A percentile compares a stretch with the other conserved stretches of the same genome.
phyloP scores from a whole-genome alignment of 2,329 filamentous ascomycete species.

The Pyrenochaeta sp. region DNA sequence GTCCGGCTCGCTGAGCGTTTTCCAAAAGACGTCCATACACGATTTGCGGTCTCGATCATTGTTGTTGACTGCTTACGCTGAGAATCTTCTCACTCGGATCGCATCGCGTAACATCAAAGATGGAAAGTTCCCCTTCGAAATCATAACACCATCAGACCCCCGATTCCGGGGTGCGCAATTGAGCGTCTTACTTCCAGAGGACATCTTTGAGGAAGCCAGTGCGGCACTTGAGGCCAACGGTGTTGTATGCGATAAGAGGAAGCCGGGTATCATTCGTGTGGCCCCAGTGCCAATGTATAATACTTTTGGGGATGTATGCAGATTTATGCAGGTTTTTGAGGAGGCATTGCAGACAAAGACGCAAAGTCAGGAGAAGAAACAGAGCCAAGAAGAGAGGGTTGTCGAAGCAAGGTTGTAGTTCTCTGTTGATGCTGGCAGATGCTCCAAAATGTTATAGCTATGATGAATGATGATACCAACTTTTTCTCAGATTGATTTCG shows the following conservation, averaged over 20 bases:
- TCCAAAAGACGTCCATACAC: slow-evolving; percentile 73
- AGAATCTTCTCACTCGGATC: slow-evolving; percentile 35
- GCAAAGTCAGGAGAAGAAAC: slow-evolving; percentile 8
- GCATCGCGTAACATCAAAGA: slow-evolving; percentile 28
- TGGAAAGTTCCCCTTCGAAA: slow-evolving; percentile 47
- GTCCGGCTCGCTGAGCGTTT: slow-evolving; percentile 74
- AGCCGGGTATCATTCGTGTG: slow-evolving; percentile 83
- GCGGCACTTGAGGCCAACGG: slow-evolving; percentile 70
- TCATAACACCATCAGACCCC: slow-evolving; percentile 73
- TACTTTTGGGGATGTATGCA: slow-evolving; percentile 72
- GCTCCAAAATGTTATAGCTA: too few species aligned
- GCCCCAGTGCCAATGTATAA: slow-evolving; percentile 87
- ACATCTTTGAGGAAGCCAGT: slow-evolving; percentile 72
- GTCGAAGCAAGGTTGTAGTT: slow-evolving; percentile 19
- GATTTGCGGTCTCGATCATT: slow-evolving; percentile 74
- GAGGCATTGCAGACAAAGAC: slow-evolving; percentile 42
- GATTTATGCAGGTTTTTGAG: slow-evolving; percentile 56
- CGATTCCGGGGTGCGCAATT: slow-evolving; percentile 77
- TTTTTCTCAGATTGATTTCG: too few species aligned
- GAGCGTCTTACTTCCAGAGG: slow-evolving; percentile 73
- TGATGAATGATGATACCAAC: too few species aligned
- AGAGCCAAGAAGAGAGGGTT: background rate
- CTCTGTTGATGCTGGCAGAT: too few species aligned
- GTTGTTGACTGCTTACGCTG: slow-evolving; percentile 72
- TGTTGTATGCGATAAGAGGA: slow-evolving; percentile 81